phyloP scores from a whole-genome alignment of 768 basidiomycete species.

The Gyrodon lividus region DNA sequence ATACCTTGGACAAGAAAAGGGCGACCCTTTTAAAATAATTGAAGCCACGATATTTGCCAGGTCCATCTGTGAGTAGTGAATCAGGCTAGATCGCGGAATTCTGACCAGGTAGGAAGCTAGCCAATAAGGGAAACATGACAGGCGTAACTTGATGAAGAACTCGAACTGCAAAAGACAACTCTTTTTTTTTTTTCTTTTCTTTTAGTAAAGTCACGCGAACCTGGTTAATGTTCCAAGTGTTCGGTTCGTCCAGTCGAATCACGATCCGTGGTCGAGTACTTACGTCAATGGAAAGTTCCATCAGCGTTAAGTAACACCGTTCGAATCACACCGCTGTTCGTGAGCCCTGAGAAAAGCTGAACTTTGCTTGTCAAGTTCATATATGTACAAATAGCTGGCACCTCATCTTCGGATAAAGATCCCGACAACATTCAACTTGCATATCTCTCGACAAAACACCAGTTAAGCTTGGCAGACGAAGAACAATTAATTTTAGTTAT shows the following conservation, averaged over 20 bases:
- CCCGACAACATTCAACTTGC: conserved; percentile 8
- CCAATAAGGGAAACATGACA: conserved; percentile 30
- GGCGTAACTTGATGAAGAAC: conserved; percentile 14
- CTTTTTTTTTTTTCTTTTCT: conserved; percentile 24
- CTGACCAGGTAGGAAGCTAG: conserved; percentile 47
- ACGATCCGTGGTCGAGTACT: conserved; percentile 27
- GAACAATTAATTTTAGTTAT: conserved; percentile 16
- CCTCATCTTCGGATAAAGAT: conserved; percentile 6
- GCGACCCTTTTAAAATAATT: conserved; percentile 37
- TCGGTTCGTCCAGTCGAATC: conserved; percentile 31
- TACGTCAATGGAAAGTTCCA: conserved; percentile 37
- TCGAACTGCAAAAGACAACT: conserved; percentile 23
- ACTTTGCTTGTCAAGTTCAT: conserved; percentile 25
- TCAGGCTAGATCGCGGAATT: conserved; percentile 56
- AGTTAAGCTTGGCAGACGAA: conserved; percentile 1
- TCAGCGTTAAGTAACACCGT: conserved; percentile 32
- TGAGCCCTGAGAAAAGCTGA: conserved; percentile 26
- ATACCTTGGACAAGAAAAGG: conserved; percentile 14
- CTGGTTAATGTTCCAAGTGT: conserved; percentile 10
- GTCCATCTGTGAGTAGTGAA: conserved; percentile 45
- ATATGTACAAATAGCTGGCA: conserved; percentile 34
- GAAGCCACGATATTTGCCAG: conserved; percentile 27
- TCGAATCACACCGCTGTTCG: conserved; percentile 23
- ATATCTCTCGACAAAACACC: conserved; percentile 16
- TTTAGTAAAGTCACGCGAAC: conserved; percentile 32